Conservation (phyloP, 2,329 filamentous ascomycete species). For the Bipolaris oryzae region DNA sequence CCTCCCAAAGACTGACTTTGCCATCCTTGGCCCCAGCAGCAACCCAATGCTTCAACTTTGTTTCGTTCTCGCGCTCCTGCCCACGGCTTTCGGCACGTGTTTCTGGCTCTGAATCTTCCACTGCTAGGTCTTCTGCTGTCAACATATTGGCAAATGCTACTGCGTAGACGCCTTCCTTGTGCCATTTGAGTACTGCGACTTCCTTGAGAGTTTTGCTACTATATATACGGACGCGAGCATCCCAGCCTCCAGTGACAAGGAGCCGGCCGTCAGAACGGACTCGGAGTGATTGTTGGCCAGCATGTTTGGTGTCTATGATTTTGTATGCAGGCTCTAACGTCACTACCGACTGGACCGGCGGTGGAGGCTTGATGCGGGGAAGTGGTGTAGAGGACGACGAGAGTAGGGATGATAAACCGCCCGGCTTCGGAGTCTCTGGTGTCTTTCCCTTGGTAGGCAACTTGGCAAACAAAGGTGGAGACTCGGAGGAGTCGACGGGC, state of each 20-base stretch:
- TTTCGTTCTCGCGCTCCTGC: constrained; percentile 49
- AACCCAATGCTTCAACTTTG: constrained; percentile 81
- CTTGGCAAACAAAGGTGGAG: constrained; percentile 28
- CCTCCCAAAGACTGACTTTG: constrained; percentile 93
- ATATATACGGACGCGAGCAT: constrained; percentile 81
- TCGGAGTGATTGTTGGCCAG: constrained; percentile 82
- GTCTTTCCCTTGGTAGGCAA: constrained; percentile 10
- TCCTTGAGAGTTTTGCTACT: constrained; percentile 80
- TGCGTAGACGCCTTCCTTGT: constrained; percentile 84
- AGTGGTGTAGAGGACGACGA: constrained; percentile 15
- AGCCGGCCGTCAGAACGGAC: constrained; percentile 82
- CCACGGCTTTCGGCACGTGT: neutral
- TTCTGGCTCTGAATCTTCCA: neutral
- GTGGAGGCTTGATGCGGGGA: constrained; percentile 13
- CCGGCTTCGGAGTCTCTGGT: constrained; percentile 5
- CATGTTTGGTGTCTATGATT: constrained; percentile 77
- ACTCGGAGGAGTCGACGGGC: neutral
- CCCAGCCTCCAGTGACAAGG: constrained; percentile 93
- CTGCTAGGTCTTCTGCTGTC: constrained; percentile 11
- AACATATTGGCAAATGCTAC: constrained; percentile 68
- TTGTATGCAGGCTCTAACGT: constrained; percentile 59
- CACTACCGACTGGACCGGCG: constrained; percentile 5
- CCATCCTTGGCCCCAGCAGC: constrained; percentile 93
- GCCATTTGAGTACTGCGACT: constrained; percentile 92
- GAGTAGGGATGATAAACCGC: constrained; percentile 37